Evolutionary conservation across 495 filamentous ascomycete genomes (phyloP).

Genomic region (Cercophora samala): DNA sequence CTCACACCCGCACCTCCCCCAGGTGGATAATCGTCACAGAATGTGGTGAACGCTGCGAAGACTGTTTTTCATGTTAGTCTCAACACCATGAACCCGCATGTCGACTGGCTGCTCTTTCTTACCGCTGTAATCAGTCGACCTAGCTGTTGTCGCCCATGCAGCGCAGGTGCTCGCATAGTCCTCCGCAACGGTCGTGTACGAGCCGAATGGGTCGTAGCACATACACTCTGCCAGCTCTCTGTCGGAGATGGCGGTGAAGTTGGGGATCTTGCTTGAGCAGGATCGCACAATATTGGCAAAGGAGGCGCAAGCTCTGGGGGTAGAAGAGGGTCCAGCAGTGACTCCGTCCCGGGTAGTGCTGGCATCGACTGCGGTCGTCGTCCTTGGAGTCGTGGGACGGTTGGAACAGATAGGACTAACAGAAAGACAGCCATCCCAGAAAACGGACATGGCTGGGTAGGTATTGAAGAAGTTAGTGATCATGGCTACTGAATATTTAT

Average conservation of each 20-base stretch:
- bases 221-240: background rate
- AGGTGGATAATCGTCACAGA: constrained; percentile 19
- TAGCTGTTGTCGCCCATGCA: constrained; percentile 19
- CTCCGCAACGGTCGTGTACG: constrained; percentile 25
- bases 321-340: background rate
- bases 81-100: background rate
- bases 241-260: background rate
- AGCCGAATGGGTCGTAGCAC: constrained; percentile 16
- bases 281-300: constrained; percentile 3
- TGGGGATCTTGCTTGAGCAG: constrained; percentile 1
- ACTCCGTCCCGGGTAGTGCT: background rate
- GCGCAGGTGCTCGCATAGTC: constrained; percentile 25
- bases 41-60: constrained; percentile 16
- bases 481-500: background rate
- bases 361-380: background rate
- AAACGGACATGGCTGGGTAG: background rate
- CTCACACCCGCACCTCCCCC: background rate
- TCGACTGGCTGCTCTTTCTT: background rate
- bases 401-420: background rate
- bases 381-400: background rate
- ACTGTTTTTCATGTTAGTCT: constrained; percentile 13
- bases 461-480: background rate
- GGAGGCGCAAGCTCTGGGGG: constrained; percentile 10
- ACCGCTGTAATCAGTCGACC: constrained; percentile 23
- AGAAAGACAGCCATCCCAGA: background rate